Percentiles rank a stretch among this genome's conserved stretches.
Evolutionary conservation across 1,139 yeast genomes (phyloP).

Genomic region (Candida frijolesensis): DNA sequence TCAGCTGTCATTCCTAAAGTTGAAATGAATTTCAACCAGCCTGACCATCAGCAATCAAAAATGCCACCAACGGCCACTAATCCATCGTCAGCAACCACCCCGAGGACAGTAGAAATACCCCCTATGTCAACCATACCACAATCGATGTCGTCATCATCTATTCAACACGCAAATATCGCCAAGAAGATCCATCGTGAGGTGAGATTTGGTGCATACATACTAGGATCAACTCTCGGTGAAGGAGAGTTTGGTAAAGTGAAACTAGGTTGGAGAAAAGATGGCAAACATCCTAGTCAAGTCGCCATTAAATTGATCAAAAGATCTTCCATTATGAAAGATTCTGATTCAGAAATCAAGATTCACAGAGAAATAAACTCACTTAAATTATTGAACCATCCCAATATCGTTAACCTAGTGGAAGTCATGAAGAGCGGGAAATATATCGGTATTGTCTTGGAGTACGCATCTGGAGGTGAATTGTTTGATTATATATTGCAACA

Average conservation of each 20-base stretch:
- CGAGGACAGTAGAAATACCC: constrained; percentile 10
- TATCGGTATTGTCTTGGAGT: constrained; percentile 93
- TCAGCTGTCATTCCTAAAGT: not conserved
- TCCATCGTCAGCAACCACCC: constrained; percentile 7
- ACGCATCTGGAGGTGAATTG: constrained; percentile 96
- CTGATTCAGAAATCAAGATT: constrained; percentile 84
- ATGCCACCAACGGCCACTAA: not conserved
- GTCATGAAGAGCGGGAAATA: constrained; percentile 93
- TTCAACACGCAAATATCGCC: constrained; percentile 11
- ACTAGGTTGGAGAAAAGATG: constrained; percentile 93
- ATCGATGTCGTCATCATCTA: constrained; percentile 6
- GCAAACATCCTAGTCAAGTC: constrained; percentile 76
- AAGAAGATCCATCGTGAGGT: constrained; percentile 53
- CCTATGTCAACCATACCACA: constrained; percentile 5
- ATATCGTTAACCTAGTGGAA: constrained; percentile 87
- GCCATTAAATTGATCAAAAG: constrained; percentile 91
- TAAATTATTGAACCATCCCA: constrained; percentile 85
- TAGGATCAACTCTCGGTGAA: constrained; percentile 95
- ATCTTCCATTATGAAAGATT: constrained; percentile 80
- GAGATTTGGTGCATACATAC: constrained; percentile 82
- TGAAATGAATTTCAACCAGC: not conserved
- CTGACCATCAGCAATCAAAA: not conserved
- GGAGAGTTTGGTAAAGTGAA: constrained; percentile 98
- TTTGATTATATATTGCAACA: constrained; percentile 90
- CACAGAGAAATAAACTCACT: constrained; percentile 92